These are phyloP conservation scores for Piper betle DNA, from an alignment of 164 flowering plant species.

Conservation along the genomic window DNA sequence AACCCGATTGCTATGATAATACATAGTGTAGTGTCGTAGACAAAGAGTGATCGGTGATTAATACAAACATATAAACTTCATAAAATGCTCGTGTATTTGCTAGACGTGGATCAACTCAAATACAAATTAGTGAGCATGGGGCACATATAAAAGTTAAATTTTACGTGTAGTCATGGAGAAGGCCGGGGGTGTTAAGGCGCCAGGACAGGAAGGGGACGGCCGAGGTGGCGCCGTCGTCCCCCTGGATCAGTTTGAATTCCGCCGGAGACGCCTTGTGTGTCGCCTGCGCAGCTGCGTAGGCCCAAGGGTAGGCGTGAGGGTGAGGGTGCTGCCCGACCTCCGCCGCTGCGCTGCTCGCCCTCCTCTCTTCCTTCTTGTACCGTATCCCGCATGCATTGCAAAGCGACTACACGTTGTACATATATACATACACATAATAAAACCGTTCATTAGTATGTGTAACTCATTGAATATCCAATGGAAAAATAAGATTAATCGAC, in stretches of 20 bases:
- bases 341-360: constrained; percentile 51
- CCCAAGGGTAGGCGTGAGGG: constrained; percentile 23
- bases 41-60: too few species aligned
- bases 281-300: constrained; percentile 14
- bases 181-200: constrained; percentile 66
- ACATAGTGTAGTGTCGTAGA: too few species aligned
- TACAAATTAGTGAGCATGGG: background rate
- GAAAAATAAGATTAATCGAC: background rate
- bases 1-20: too few species aligned
- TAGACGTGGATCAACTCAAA: background rate
- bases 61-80: too few species aligned
- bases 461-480: background rate
- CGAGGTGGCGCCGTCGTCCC: constrained; percentile 19
- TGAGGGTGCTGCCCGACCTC: constrained; percentile 13
- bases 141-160: too few species aligned
- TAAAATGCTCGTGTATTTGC: too few species aligned
- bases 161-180: constrained; percentile 60
- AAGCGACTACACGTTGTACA: constrained; percentile 64
- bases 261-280: constrained; percentile 19
- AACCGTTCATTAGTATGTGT: background rate
- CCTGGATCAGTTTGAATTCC: constrained; percentile 51
- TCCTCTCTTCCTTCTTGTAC: constrained; percentile 93
- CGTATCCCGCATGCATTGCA: constrained; percentile 99
- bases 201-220: constrained; percentile 56
- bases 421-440: background rate